These are phyloP conservation scores for Phytophthora brassicae DNA, from an alignment of 352 stramenopile species.

Conservation along the genomic window DNA sequence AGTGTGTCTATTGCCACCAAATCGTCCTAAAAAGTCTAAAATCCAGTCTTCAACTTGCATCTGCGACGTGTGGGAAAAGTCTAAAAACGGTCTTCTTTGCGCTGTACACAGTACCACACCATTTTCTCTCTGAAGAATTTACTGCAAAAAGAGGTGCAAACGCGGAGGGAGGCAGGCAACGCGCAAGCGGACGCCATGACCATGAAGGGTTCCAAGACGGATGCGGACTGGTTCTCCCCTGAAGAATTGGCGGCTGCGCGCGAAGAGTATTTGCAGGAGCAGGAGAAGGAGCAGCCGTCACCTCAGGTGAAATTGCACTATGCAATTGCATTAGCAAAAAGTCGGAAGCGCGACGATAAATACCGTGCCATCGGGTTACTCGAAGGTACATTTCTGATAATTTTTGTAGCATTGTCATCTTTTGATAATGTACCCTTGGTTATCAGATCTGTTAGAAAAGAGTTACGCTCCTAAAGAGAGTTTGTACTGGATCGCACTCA, in stretches of 20 bases:
- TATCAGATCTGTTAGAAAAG: conserved; percentile 60
- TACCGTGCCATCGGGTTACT: conserved; percentile 66
- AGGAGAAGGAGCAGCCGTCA: conserved; percentile 73
- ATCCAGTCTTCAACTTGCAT: conserved; percentile 2
- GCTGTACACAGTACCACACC: conserved; percentile 1
- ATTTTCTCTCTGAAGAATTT: conserved; percentile 14
- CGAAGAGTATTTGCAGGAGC: conserved; percentile 75
- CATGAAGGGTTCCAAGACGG: conserved; percentile 36
- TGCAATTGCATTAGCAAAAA: conserved; percentile 72
- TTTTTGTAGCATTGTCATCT: too few species aligned
- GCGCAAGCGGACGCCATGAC: conserved; percentile 26
- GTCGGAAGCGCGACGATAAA: conserved; percentile 80
- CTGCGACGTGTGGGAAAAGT: conserved; percentile 8
- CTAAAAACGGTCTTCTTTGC: not conserved
- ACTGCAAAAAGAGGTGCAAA: conserved; percentile 9
- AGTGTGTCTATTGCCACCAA: not conserved
- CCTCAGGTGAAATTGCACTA: conserved; percentile 75
- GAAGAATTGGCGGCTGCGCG: conserved; percentile 71
- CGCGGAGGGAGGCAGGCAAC: conserved; percentile 10
- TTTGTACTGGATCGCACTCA: conserved; percentile 81
- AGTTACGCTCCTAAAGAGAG: conserved; percentile 60
- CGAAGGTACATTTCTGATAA: conserved; percentile 44
- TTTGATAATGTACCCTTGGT: not conserved
- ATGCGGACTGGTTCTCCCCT: conserved; percentile 69
- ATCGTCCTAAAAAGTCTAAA: conserved; percentile 6